Base-by-base conservation (phyloP, 768 basidiomycete genomes). In the Hericium coralloides region DNA sequence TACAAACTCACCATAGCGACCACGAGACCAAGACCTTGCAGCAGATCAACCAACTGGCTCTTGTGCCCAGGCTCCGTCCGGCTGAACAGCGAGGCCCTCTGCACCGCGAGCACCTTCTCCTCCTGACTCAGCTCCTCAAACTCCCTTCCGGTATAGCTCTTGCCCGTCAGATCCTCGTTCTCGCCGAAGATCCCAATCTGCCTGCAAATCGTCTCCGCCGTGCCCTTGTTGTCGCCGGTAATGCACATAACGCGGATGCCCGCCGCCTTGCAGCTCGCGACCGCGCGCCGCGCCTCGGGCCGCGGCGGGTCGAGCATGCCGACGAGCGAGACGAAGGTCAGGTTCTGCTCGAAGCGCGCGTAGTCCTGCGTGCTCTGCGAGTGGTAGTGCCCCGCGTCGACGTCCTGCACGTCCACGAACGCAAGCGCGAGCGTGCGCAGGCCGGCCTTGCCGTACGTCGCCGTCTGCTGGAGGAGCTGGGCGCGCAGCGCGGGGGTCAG, bases 261-360 rank as follows among this genome's bases (percentile, higher is more conserved):
- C 8, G 95, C 95, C 15, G 89, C 86, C 63, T 76, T 84, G 74
- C 95, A 98, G 68, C 91, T 92, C 37, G 86, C 89, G 26, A 99
- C 83, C 12, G 97, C 95, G 38, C 70, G 77, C 36, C 80, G 79
- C 41, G 94, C 97, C 72, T 98, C 95, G 4, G 95, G 95, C 26
- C 95, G 88, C 5, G 95, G 95, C 20, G 95, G 95, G 67, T 99
- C 95, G 45, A 95, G 81, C 97, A 99, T 99, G 56, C 92, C 95
- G 58, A 95, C 92, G 49, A 99, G 76, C 14, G 93, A 95, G 57
- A 95, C 94, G 69, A 99, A 98, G 4, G 89, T 90, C 57, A 99
- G 79, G 64, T 93, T 79, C 67, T 84, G 85, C 71, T 99, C 95
- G 67, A 99, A 99, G 37, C 85, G 84, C 43, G 85, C 73, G 68